Evolutionary conservation across 805 yeast species (phyloP).

Genomic region (Pichia scutulata): DNA sequence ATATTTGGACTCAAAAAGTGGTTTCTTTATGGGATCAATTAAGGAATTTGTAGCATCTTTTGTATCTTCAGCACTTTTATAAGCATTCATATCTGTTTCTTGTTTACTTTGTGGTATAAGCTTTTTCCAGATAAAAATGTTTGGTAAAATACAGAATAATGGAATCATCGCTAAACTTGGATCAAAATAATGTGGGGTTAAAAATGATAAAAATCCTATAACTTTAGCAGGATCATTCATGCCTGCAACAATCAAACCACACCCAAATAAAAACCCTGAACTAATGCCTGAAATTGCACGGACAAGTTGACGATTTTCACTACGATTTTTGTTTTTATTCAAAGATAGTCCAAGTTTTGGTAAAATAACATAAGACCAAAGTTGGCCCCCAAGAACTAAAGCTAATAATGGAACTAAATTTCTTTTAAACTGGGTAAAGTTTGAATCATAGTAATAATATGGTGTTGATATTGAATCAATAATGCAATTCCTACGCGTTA

Average conservation of each 20-base stretch:
- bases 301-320: neutral
- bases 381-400: conserved; percentile 7
- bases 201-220: conserved; percentile 37
- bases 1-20: conserved; percentile 18
- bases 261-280: conserved; percentile 33
- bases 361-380: conserved; percentile 20
- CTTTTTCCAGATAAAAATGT: conserved; percentile 30
- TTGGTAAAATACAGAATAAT: conserved; percentile 38
- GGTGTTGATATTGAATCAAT: conserved; percentile 2
- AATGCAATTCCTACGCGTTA: conserved; percentile 4
- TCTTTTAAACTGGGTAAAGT: conserved; percentile 12
- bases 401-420: conserved; percentile 12
- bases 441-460: conserved; percentile 17
- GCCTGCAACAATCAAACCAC: conserved; percentile 41
- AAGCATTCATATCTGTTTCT: neutral
- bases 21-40: conserved; percentile 7
- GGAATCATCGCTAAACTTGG: conserved; percentile 41
- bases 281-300: conserved; percentile 16
- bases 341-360: conserved; percentile 18
- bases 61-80: neutral
- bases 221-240: conserved; percentile 39
- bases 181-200: conserved; percentile 32
- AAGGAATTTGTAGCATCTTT: neutral
- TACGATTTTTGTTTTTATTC: neutral
- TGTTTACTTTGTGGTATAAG: conserved; percentile 14